These are phyloP conservation scores for Catenaria anguillulae DNA, from an alignment of 371 early-diverging fungal species.

Conservation along the genomic window DNA sequence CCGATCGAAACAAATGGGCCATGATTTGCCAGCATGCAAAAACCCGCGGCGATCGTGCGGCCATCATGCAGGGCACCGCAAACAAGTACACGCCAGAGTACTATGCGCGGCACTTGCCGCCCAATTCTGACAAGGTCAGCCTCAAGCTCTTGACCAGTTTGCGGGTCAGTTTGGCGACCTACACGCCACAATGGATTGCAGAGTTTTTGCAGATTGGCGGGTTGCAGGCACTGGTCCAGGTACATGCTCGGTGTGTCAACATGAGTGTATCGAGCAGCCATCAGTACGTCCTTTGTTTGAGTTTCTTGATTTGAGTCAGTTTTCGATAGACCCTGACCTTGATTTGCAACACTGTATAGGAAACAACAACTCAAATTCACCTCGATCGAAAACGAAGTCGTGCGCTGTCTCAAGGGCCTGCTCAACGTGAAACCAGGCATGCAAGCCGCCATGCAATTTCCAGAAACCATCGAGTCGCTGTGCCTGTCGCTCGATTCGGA, in stretches of 20 bases:
- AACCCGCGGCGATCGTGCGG: not conserved
- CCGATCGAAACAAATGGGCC: not conserved
- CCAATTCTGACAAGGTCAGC: constrained; percentile 4
- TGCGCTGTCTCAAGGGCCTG: constrained; percentile 10
- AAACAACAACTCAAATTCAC: constrained; percentile 11
- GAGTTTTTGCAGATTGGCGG: constrained; percentile 27
- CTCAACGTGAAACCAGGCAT: constrained; percentile 49
- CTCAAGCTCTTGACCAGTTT: constrained; percentile 6
- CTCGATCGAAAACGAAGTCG: not conserved
- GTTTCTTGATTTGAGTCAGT: not conserved
- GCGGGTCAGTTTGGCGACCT: constrained; percentile 4
- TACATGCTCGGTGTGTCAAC: not conserved
- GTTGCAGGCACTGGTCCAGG: constrained; percentile 2
- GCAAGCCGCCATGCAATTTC: constrained; percentile 55
- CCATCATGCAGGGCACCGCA: too few species aligned
- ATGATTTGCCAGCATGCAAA: not conserved
- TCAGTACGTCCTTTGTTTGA: too few species aligned
- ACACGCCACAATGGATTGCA: constrained; percentile 24
- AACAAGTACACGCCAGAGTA: constrained; percentile 9
- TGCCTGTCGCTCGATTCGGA: constrained; percentile 62
- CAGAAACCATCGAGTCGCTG: constrained; percentile 52
- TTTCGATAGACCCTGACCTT: constrained; percentile 48
- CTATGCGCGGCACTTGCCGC: not conserved
- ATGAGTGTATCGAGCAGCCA: too few species aligned
- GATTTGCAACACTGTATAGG: constrained; percentile 53